A percentile compares a stretch with the other conserved stretches of the same genome.
Evolutionary conservation across 768 basidiomycete species (phyloP).

Genomic region (Xerocomellus amylosporus): DNA sequence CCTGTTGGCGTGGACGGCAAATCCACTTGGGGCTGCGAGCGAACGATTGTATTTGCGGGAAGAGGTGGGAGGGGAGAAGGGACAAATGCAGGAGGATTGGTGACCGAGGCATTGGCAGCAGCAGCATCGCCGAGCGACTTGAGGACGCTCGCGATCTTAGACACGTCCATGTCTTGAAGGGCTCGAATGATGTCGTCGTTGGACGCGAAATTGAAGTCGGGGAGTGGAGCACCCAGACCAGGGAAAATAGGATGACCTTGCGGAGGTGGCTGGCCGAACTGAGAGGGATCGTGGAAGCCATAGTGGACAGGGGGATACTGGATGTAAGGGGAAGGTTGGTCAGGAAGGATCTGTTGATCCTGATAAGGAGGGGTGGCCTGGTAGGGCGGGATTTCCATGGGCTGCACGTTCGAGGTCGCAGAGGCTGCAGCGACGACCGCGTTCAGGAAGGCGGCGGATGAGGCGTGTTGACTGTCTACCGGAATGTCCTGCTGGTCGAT

Average conservation of each 20-base stretch:
- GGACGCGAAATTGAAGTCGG: conserved; percentile 46
- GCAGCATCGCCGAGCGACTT: conserved; percentile 62
- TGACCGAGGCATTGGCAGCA: conserved; percentile 36
- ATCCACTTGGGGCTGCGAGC: conserved; percentile 40
- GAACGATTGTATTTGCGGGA: conserved; percentile 26
- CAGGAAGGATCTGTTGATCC: conserved; percentile 31
- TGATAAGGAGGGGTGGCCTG: conserved; percentile 35
- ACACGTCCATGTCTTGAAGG: conserved; percentile 64
- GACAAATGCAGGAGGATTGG: conserved; percentile 20
- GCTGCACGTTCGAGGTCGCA: conserved; percentile 40
- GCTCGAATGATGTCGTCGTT: conserved; percentile 74
- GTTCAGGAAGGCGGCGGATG: conserved; percentile 58
- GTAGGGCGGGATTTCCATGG: conserved; percentile 27
- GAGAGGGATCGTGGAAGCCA: conserved; percentile 27
- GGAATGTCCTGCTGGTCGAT: conserved; percentile 21
- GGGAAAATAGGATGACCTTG: conserved; percentile 30
- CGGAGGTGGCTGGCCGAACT: conserved; percentile 25
- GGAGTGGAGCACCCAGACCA: conserved; percentile 21
- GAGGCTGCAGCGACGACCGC: conserved; percentile 66
- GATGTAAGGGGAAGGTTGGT: conserved; percentile 25
- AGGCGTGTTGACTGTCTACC: conserved; percentile 40
- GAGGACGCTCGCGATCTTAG: conserved; percentile 66
- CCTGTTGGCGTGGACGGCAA: conserved; percentile 41
- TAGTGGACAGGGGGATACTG: conserved; percentile 33
- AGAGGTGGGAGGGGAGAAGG: conserved; percentile 20